These are phyloP conservation scores for Leccinum longicurvipes DNA, from an alignment of 768 basidiomycete genomes.

Conservation along the genomic window DNA sequence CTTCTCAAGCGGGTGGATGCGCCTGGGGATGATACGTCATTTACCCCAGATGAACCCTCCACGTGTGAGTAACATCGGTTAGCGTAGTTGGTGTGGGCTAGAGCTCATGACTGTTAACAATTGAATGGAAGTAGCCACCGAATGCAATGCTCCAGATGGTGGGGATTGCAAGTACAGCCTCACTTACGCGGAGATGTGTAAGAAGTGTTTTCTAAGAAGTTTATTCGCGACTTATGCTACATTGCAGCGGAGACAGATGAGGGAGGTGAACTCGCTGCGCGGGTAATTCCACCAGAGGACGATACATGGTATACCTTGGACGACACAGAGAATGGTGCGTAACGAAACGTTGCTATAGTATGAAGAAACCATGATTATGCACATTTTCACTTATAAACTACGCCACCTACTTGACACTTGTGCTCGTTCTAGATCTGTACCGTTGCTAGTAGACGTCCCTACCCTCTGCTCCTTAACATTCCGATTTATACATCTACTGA, in stretches of 20 bases:
- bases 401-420: too few relatives aligned
- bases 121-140: neutral
- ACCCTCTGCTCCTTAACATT: too few relatives aligned
- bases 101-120: neutral
- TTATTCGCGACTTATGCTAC: neutral
- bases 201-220: neutral
- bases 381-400: too few relatives aligned
- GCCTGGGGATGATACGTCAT: neutral
- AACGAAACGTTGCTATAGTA: neutral
- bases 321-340: neutral
- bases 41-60: neutral
- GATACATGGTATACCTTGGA: slow-evolving; percentile 2
- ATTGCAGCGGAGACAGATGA: neutral
- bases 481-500: too few relatives aligned
- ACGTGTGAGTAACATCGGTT: neutral
- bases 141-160: neutral
- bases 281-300: neutral
- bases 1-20: neutral
- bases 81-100: neutral
- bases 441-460: too few relatives aligned
- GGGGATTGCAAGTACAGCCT: neutral
- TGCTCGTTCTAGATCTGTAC: too few relatives aligned
- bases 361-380: too few relatives aligned
- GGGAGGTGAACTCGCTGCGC: neutral
- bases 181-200: neutral